Evolutionary conservation across 129 eudicot species (phyloP).

Genomic region (Dittrichia graveolens): DNA sequence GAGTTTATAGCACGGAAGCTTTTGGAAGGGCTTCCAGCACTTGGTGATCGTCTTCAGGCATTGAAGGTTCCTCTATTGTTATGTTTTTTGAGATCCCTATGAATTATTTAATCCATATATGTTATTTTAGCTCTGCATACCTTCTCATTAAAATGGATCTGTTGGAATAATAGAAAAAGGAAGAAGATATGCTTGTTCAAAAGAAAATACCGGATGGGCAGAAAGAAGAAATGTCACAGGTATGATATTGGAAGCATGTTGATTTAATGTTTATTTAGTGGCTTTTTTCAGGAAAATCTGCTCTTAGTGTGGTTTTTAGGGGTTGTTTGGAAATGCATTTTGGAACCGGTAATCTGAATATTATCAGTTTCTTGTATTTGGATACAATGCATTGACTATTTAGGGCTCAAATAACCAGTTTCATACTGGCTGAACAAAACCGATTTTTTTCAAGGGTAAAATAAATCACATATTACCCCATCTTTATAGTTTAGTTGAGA

Average conservation of each 20-base stretch:
- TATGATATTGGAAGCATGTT: conserved; percentile 37
- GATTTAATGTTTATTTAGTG: neutral
- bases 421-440: neutral
- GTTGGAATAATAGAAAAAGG: conserved; percentile 65
- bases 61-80: conserved; percentile 58
- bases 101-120: neutral
- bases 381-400: neutral
- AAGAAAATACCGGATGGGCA: conserved; percentile 96
- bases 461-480: neutral
- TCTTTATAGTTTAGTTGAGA: conserved; percentile 5
- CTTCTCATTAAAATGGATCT: conserved; percentile 16
- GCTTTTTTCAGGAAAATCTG: neutral
- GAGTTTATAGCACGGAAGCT: conserved; percentile 78
- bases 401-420: neutral
- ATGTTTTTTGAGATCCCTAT: neutral
- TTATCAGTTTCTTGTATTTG: neutral
- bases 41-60: conserved; percentile 87
- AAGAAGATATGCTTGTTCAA: conserved; percentile 97
- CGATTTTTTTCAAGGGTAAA: neutral
- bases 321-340: neutral
- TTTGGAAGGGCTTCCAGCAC: conserved; percentile 82
- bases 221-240: conserved; percentile 99
- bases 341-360: neutral
- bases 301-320: neutral
- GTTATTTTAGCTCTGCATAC: conserved; percentile 4